phyloP scores from a whole-genome alignment of 306 rosid species.

The Medicago lupulina region DNA sequence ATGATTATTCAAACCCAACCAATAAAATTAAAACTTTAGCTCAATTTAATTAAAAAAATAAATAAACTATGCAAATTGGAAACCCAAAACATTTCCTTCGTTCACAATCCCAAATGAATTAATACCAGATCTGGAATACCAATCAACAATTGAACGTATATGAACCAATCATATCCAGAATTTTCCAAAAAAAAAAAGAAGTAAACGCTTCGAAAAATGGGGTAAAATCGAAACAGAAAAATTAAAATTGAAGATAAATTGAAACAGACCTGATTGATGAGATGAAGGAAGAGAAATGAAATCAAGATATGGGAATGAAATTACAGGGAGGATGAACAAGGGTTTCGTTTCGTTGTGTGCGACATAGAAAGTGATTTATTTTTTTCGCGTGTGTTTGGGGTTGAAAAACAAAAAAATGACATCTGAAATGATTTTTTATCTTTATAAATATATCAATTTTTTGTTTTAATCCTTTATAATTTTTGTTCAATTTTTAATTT shows the following conservation, averaged over 20 bases:
- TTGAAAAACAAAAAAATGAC: background rate
- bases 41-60: constrained; percentile 5
- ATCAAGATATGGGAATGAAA: constrained; percentile 47
- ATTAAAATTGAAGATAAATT: background rate
- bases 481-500: too few species aligned
- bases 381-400: constrained; percentile 10
- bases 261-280: constrained; percentile 41
- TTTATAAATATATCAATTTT: too few species aligned
- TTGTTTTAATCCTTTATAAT: too few species aligned
- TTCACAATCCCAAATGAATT: background rate
- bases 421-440: too few species aligned
- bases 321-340: constrained; percentile 32
- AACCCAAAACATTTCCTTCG: background rate
- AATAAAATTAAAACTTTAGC: background rate
- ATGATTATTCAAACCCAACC: background rate
- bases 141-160: background rate
- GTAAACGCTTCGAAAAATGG: background rate
- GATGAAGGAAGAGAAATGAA: too few species aligned
- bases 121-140: constrained; percentile 43
- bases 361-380: constrained; percentile 13
- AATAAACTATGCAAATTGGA: background rate
- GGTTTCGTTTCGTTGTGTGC: constrained; percentile 47
- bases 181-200: constrained; percentile 2
- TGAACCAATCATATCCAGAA: constrained; percentile 1
- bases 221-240: background rate